phyloP scores from a whole-genome alignment of 2,329 filamentous ascomycete species.

The Diaporthe eres region DNA sequence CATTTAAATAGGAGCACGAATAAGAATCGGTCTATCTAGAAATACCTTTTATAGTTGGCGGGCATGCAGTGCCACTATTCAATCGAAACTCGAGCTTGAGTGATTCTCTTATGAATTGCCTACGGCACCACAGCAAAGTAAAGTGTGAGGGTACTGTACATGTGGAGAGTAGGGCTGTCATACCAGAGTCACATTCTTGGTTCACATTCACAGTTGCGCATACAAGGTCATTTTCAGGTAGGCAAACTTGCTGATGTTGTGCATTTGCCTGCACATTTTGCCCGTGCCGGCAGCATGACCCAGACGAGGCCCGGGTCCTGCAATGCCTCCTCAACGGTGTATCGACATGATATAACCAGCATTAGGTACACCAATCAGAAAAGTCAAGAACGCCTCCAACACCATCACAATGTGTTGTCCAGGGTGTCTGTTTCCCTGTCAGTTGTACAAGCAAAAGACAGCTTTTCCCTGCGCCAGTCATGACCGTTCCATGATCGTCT shows the following conservation, averaged over 20 bases:
- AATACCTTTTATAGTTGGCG: neutral
- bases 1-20: neutral
- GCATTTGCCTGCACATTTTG: conserved; percentile 12
- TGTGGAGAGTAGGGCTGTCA: neutral
- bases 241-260: conserved; percentile 15
- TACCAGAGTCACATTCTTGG: neutral
- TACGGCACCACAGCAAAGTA: neutral
- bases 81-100: neutral
- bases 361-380: conserved; percentile 29
- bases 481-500: conserved; percentile 30
- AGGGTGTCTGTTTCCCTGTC: conserved; percentile 20
- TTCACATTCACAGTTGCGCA: neutral
- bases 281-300: conserved; percentile 1
- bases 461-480: conserved; percentile 37
- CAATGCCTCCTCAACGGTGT: conserved; percentile 35
- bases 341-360: conserved; percentile 37
- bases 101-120: neutral
- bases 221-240: neutral
- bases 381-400: conserved; percentile 41
- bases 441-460: conserved; percentile 34
- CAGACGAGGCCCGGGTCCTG: neutral
- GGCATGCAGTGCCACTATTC: neutral
- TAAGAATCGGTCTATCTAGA: neutral
- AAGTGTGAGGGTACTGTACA: neutral
- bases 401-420: conserved; percentile 35